Evolutionary conservation across 768 basidiomycete species (phyloP).

Genomic region (Termitomyces sp.): DNA sequence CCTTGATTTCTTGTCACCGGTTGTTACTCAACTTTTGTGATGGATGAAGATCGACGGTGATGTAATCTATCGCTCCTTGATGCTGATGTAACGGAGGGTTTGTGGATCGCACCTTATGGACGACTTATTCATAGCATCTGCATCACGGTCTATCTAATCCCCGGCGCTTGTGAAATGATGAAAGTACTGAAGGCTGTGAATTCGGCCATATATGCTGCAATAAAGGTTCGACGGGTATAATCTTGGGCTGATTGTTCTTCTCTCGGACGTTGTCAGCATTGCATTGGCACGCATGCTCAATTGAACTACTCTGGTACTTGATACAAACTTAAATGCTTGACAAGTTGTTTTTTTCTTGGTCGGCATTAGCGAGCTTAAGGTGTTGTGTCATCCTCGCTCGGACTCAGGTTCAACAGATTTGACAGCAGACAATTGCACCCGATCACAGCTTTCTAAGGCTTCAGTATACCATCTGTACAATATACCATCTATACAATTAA

Average conservation of each 20-base stretch:
- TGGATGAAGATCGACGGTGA: not conserved
- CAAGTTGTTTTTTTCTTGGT: not conserved
- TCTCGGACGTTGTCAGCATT: not conserved
- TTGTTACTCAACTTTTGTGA: not conserved
- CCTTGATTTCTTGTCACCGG: not conserved
- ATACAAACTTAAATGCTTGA: not conserved
- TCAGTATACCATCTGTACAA: not conserved
- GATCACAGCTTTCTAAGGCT: not conserved
- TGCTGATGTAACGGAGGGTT: not conserved
- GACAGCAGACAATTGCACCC: not conserved
- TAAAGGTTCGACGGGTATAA: too few species aligned
- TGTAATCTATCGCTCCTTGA: not conserved
- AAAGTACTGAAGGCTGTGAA: too few species aligned
- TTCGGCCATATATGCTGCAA: too few species aligned
- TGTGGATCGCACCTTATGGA: not conserved
- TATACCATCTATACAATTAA: conserved; percentile 1
- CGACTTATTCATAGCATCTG: not conserved
- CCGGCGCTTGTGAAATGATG: not conserved
- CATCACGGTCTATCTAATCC: not conserved
- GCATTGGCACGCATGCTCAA: not conserved
- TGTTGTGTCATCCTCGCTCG: not conserved
- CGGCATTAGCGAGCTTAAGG: not conserved
- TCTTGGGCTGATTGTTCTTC: not conserved
- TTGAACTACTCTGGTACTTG: not conserved
- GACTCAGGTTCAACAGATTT: not conserved